Base-by-base conservation (phyloP, 192 early-diverging fungal species). In the Podila epigama region DNA sequence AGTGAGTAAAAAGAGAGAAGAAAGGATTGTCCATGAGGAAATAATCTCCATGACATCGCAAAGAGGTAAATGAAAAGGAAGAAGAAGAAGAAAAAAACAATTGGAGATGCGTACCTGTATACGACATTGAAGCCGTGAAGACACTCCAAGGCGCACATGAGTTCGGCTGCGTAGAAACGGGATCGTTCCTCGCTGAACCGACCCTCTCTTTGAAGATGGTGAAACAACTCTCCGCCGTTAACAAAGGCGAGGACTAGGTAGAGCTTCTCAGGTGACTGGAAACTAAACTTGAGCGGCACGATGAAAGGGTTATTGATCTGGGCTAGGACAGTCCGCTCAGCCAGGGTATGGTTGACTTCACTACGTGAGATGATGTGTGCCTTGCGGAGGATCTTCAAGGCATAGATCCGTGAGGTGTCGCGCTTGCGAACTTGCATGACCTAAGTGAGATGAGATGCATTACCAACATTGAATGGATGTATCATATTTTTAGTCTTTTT, bases 171-270 rank as follows among this genome's bases (percentile, higher is more conserved):
- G 67, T 99, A 99, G 80, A 97, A 98, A 67, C 93, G 90, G 44
- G 94, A 92, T 22, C 92, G 87, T 63, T 92, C 92, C 72, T 96
- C 93, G 79, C 89, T 88, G 58, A 98, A 97, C 32, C 90, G 86
- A 22, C 90, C 92, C 75, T 96, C 95, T 55, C 90, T 84, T 78
- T 95, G 95, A 70, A 98, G 83, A 65, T 97, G 95, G 69, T 95
- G 94, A 83, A 98, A 98, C 36, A 99, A 88, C 81, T 99, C 97
- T 48, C 97, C 97, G 22, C 97, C 97, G 78, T 96, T 97, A 57
- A 97, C 90, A 78, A 94, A 99, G 32, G 93, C 96, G 55, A 99
- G 83, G 1, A 96, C 95, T 33, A 99, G 84, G 81, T 99, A 99
- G 36, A 99, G 87, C 75, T 98, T 98, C 71, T 95, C 92, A 6